Evolutionary conservation across 805 yeast genomes (phyloP), one percentile per base, ranked within the genome.

Genomic region (Alloascoidea africana): DNA sequence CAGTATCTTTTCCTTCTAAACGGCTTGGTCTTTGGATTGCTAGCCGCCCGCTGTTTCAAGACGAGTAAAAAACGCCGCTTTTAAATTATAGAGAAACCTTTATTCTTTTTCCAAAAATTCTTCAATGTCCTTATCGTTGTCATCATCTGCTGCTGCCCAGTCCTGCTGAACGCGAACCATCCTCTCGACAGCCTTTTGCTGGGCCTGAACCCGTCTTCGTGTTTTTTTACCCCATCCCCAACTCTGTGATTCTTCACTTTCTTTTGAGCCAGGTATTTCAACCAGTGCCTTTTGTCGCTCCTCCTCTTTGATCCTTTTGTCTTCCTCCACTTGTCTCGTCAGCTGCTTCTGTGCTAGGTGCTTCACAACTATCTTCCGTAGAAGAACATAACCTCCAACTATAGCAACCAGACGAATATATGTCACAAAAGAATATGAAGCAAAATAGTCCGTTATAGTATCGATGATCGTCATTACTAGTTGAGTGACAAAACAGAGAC

Each of bases 201-300:
- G 30, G n/a, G 8, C 13, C n/a, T 23, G 8, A 23, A 23, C 30
- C n/a, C 30, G 8, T 23, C 30, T 23, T 23, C 30, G 30, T 8
- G 30, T 23, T n/a, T 23, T 23, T n/a, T 23, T 23, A 23, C 30
- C 30, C 30, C 30, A 23, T 23, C 30, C 30, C 30, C 30, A 23
- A 23, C 13, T n/a, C n/a, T n/a, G n/a, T n/a, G n/a, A n/a, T n/a
- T n/a, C n/a, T 23, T 23, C 30, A 8, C 13, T 23, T 8, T 8
- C n/a, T 8, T 8, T 8, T 23, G 8, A 8, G 30, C 8, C n/a
- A n/a, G 30, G 30, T n/a, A 8, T 23, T 23, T 23, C 13, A 23
- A 23, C n/a, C 30, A 23, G 30, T 23, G 30, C 30, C n/a, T 23
- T n/a, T n/a, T 23, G 8, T 8, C 30, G 30, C 30, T 23, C n/a